phyloP scores from a whole-genome alignment of 2,329 filamentous ascomycete species.

The Coleophoma cylindrospora region DNA sequence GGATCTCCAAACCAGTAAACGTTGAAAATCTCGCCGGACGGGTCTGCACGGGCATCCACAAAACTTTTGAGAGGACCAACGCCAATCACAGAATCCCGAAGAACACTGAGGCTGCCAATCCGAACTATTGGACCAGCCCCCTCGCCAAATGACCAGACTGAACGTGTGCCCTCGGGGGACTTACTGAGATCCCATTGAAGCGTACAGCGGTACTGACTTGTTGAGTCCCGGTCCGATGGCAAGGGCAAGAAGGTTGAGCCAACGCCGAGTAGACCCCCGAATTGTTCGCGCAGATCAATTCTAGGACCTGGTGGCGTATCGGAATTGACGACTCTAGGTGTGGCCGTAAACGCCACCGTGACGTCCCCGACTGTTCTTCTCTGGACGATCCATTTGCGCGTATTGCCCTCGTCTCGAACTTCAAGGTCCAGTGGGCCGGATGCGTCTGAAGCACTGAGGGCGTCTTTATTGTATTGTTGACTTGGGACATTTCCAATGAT shows the following conservation, averaged over 20 bases:
- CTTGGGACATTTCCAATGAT: too few relatives aligned
- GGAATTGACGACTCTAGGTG: neutral
- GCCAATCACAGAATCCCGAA: neutral
- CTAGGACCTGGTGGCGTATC: neutral
- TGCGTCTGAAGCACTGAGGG: too few relatives aligned
- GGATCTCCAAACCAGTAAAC: neutral
- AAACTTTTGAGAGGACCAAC: neutral
- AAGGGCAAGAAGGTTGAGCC: neutral
- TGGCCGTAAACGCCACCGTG: neutral
- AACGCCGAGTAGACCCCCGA: neutral
- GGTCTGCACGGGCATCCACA: neutral
- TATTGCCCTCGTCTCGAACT: too few relatives aligned
- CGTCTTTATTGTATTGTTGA: too few relatives aligned
- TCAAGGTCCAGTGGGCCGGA: too few relatives aligned
- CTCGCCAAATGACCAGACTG: neutral
- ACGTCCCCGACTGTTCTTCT: neutral
- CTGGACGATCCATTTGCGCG: neutral
- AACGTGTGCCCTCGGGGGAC: neutral
- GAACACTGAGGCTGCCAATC: neutral
- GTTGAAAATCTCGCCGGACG: neutral
- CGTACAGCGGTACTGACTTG: neutral
- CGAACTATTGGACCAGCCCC: neutral
- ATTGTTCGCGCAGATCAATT: slow-evolving; percentile 12
- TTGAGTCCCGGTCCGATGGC: neutral
- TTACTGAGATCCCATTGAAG: neutral